Evolutionary conservation across 2,329 filamentous ascomycete species (phyloP).

Genomic region (Verticillium longisporum): DNA sequence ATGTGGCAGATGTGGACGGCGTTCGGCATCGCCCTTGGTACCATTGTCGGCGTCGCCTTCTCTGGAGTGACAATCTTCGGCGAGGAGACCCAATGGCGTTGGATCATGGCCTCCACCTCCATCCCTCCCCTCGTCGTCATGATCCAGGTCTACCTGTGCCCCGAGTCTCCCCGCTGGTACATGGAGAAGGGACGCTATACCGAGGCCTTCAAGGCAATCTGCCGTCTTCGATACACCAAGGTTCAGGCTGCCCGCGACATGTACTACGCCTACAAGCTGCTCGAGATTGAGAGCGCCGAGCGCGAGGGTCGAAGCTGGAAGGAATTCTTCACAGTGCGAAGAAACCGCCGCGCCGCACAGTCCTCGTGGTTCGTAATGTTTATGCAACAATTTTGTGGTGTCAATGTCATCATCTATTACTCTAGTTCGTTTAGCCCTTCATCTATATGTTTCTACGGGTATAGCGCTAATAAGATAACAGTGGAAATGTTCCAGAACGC

Average conservation of each 20-base stretch:
- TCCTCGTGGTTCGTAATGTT: constrained; percentile 30
- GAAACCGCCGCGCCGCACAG: constrained; percentile 27
- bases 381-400: constrained; percentile 28
- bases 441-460: background rate
- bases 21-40: constrained; percentile 32
- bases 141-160: constrained; percentile 45
- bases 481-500: constrained; percentile 27
- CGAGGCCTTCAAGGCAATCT: constrained; percentile 37
- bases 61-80: constrained; percentile 23
- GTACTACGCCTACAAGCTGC: constrained; percentile 37
- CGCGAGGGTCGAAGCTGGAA: constrained; percentile 21
- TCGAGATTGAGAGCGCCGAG: constrained; percentile 22
- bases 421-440: constrained; percentile 25
- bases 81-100: constrained; percentile 21
- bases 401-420: constrained; percentile 54
- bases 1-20: constrained; percentile 25
- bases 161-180: constrained; percentile 47
- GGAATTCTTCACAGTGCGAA: constrained; percentile 28
- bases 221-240: constrained; percentile 35
- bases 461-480: background rate
- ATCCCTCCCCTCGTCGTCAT: constrained; percentile 45
- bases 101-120: constrained; percentile 43
- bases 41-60: constrained; percentile 26
- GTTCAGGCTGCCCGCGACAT: constrained; percentile 44
- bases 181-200: constrained; percentile 40